phyloP scores from a whole-genome alignment of 768 basidiomycete species.

The Serendipita vermifera region DNA sequence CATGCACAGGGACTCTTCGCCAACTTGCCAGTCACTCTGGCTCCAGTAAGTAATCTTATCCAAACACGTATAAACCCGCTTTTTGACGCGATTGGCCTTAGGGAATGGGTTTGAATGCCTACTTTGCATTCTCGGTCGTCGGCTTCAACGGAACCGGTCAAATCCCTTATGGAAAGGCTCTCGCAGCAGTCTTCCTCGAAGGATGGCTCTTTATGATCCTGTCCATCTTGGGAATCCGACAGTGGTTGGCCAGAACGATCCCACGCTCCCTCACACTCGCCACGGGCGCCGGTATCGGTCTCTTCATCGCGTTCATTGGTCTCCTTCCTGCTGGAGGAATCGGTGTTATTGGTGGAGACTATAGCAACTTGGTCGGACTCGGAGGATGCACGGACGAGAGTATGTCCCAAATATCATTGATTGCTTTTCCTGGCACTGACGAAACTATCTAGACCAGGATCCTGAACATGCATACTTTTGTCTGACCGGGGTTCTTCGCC shows the following conservation, averaged over 20 bases:
- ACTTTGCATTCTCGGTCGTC: conserved; percentile 83
- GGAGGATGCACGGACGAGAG: conserved; percentile 56
- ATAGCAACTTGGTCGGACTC: conserved; percentile 54
- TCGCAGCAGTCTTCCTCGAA: conserved; percentile 78
- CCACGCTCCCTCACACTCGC: conserved; percentile 76
- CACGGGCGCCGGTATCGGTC: conserved; percentile 74
- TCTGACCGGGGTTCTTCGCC: conserved; percentile 46
- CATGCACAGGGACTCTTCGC: conserved; percentile 69
- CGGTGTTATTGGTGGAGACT: conserved; percentile 61
- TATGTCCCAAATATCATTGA: conserved; percentile 17
- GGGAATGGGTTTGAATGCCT: conserved; percentile 72
- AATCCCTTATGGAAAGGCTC: conserved; percentile 64
- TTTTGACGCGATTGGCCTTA: conserved; percentile 40
- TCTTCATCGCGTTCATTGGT: conserved; percentile 64
- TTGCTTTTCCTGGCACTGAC: conserved; percentile 13
- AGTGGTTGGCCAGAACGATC: conserved; percentile 82
- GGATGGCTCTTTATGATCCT: conserved; percentile 35
- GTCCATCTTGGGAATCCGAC: conserved; percentile 70
- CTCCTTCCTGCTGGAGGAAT: conserved; percentile 37
- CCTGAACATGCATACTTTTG: conserved; percentile 46
- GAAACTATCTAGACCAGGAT: conserved; percentile 29
- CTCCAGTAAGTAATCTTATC: background rate
- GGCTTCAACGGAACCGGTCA: conserved; percentile 63
- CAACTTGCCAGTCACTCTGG: conserved; percentile 65
- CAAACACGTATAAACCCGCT: background rate